phyloP scores from a whole-genome alignment of 1,284 basidiomycete genomes.

The Pascua sp. region DNA sequence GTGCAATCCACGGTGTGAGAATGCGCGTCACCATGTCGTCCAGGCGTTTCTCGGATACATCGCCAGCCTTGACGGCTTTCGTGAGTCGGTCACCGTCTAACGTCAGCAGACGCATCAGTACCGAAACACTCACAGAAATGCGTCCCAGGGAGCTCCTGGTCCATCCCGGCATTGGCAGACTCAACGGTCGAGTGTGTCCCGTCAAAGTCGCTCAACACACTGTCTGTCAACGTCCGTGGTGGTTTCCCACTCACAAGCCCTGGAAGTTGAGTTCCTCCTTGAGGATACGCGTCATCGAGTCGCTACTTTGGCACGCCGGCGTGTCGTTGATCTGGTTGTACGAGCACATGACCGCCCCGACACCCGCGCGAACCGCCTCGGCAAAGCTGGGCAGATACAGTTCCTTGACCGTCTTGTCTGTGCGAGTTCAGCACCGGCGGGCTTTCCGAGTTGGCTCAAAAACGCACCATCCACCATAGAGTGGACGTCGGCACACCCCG shows the following conservation, averaged over 20 bases:
- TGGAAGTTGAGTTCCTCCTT: slow-evolving; percentile 65
- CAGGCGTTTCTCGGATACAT: slow-evolving; percentile 60
- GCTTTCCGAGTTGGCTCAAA: neutral
- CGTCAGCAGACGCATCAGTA: neutral
- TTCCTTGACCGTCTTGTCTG: slow-evolving; percentile 50
- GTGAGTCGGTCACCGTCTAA: slow-evolving; percentile 55
- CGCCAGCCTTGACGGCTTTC: slow-evolving; percentile 63
- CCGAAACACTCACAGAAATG: slow-evolving; percentile 27
- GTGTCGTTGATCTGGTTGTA: slow-evolving; percentile 71
- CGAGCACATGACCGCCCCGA: slow-evolving; percentile 50
- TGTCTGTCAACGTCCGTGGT: neutral
- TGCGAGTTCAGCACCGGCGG: neutral
- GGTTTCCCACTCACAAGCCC: slow-evolving; percentile 49
- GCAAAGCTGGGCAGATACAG: slow-evolving; percentile 52
- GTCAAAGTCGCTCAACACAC: slow-evolving; percentile 35
- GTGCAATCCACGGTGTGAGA: slow-evolving; percentile 60
- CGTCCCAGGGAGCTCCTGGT: slow-evolving; percentile 52
- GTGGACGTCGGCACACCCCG: slow-evolving; percentile 29
- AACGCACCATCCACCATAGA: slow-evolving; percentile 39
- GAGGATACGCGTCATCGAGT: slow-evolving; percentile 69
- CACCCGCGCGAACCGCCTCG: slow-evolving; percentile 52
- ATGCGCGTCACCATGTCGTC: slow-evolving; percentile 53
- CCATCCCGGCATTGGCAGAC: slow-evolving; percentile 50
- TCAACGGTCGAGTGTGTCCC: slow-evolving; percentile 45
- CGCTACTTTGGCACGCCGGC: slow-evolving; percentile 72